Percentiles rank a stretch among this genome's conserved stretches.
Evolutionary conservation across 2,329 filamentous ascomycete genomes (phyloP).

Genomic region (Biscogniauxia mediterranea): DNA sequence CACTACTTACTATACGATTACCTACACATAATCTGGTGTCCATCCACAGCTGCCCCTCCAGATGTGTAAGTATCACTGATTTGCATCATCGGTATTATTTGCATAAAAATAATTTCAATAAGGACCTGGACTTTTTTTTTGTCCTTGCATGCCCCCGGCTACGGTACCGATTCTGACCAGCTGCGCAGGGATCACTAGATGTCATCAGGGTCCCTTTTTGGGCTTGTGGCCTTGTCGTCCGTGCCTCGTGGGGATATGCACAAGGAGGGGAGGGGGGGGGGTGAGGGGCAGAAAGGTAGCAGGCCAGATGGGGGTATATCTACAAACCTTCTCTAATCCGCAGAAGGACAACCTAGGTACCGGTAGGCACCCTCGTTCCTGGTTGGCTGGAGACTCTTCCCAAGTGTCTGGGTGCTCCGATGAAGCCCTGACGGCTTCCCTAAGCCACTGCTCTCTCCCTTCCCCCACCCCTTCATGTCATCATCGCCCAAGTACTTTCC

Average conservation of each 20-base stretch:
- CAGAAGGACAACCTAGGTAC: background rate
- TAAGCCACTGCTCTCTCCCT: background rate
- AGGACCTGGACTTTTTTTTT: background rate
- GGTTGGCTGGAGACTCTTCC: background rate
- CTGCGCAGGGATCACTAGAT: background rate
- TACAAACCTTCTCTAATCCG: background rate
- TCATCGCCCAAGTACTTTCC: background rate
- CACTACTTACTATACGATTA: no score
- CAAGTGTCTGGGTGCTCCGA: background rate
- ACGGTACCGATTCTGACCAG: background rate
- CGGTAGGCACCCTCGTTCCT: background rate
- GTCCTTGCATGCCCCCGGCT: background rate
- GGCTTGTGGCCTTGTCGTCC: background rate
- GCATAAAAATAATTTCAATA: background rate
- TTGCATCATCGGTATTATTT: background rate
- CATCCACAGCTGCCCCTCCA: no score
- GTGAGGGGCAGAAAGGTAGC: background rate
- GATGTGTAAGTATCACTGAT: no score
- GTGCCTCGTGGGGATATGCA: background rate
- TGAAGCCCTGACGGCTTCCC: background rate
- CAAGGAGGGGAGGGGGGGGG: background rate
- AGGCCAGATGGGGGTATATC: background rate
- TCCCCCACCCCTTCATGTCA: conserved; percentile 1
- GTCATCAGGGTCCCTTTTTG: background rate
- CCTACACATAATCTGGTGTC: no score